These are phyloP conservation scores for Arthrobotrys pseudoclavata DNA, from an alignment of 2,329 filamentous ascomycete species.

Conservation along the genomic window DNA sequence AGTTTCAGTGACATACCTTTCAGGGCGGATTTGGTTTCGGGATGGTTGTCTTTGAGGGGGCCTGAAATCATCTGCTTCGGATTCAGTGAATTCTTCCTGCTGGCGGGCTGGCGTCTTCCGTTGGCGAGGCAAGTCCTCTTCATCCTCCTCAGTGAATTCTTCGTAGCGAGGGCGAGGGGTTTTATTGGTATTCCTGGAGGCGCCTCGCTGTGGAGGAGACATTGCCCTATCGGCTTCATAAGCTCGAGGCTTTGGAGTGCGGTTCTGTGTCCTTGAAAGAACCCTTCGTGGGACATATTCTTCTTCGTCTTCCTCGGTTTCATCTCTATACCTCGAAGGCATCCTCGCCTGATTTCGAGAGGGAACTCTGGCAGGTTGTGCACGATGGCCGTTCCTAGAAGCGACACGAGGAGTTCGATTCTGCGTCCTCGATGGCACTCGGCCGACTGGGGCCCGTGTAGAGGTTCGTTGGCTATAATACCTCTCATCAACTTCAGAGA, in stretches of 20 bases:
- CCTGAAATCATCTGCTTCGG: conserved; percentile 54
- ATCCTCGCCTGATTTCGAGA: conserved; percentile 51
- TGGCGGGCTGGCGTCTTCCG: conserved; percentile 46
- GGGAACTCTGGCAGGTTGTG: conserved; percentile 47
- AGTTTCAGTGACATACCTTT: conserved; percentile 44
- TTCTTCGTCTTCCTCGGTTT: conserved; percentile 50
- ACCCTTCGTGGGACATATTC: conserved; percentile 48
- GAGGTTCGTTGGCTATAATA: conserved; percentile 31
- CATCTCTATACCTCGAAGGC: conserved; percentile 37
- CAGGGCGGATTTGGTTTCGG: conserved; percentile 42
- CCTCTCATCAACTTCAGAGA: conserved; percentile 50
- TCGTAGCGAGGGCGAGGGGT: conserved; percentile 55
- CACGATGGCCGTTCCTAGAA: conserved; percentile 50
- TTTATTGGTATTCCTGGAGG: conserved; percentile 52
- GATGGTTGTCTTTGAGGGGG: conserved; percentile 49
- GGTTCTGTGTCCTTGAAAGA: conserved; percentile 48
- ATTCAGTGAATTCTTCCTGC: conserved; percentile 54
- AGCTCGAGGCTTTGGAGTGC: conserved; percentile 52
- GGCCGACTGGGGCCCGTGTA: conserved; percentile 38
- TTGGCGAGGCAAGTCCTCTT: conserved; percentile 38
- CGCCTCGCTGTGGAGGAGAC: conserved; percentile 53
- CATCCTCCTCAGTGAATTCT: conserved; percentile 52
- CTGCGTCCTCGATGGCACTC: conserved; percentile 49
- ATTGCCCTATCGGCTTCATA: conserved; percentile 50
- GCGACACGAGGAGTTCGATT: conserved; percentile 55